phyloP scores from a whole-genome alignment of 345 rosid species.

The Syzygium jambos region DNA sequence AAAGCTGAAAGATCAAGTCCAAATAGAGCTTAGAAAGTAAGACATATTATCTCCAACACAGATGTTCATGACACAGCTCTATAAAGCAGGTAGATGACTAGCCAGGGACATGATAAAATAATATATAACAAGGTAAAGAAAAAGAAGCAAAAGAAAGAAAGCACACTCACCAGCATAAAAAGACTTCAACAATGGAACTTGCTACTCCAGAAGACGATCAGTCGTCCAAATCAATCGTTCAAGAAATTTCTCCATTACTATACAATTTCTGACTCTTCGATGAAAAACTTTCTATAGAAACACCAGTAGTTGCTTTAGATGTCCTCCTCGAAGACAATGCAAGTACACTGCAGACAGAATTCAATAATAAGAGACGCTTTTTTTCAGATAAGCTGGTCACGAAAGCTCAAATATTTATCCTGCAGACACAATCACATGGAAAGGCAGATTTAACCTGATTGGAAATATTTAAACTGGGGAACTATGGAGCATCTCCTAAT shows the following conservation, averaged over 20 bases:
- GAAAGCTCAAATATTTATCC: neutral
- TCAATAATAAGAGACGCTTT: neutral
- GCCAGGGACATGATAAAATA: neutral
- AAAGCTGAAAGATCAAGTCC: neutral
- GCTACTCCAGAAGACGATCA: constrained; percentile 69
- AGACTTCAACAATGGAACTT: constrained; percentile 70
- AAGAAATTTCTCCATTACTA: constrained; percentile 60
- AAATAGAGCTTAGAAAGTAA: neutral
- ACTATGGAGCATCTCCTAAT: constrained; percentile 87
- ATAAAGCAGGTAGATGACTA: neutral
- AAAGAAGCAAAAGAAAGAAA: neutral
- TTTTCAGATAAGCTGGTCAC: neutral
- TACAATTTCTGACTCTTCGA: constrained; percentile 59
- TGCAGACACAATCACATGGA: constrained; percentile 1
- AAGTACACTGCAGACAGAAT: constrained; percentile 44
- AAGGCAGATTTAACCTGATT: constrained; percentile 45
- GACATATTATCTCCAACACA: neutral
- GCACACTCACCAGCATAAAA: constrained; percentile 70
- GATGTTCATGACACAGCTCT: neutral
- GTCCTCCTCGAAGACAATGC: constrained; percentile 77
- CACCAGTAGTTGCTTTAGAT: constrained; percentile 38
- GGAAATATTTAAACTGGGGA: constrained; percentile 97
- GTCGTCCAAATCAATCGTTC: constrained; percentile 52
- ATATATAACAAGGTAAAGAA: neutral
- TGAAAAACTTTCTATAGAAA: constrained; percentile 39